Evolutionary conservation across 2,329 filamentous ascomycete species (phyloP), one percentile per base, ranked within the genome.

Genomic region (Exophiala xenobiotica): DNA sequence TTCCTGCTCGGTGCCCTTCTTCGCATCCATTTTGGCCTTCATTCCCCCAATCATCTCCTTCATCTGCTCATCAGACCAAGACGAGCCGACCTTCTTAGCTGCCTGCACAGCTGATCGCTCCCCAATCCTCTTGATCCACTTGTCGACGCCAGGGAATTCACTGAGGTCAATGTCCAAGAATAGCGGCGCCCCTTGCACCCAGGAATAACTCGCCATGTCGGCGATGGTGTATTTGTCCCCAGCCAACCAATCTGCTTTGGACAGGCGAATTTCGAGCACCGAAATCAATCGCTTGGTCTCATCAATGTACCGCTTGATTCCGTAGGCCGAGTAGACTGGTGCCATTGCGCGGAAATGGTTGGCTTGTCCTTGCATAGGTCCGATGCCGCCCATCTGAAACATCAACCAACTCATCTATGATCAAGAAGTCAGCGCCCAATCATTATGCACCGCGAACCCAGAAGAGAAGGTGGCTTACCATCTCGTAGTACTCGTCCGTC

Each of bases 321-420:
- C 73, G 53, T 74, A 76, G 44, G 68, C 62, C 19, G 74, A 74
- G 53, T 73, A 71, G 9, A 61, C 64, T 1, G 66, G 65, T 2
- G 73, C 72, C 38, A 74, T 74, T 45, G 70, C 68, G 51, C 69
- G 68, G 67, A 76, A 77, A 57, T 75, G 72, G 49, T 75, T 75
- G 7, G 73, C 73, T 65, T 76, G 73, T 23, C 73, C 71, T 70
- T 37, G 39, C 19, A 37, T 16, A 14, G 23, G 20, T 18, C 31
- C 72, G 43, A 66, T 39, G 19, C 67, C 69, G 18, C 63, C 65
- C 61, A 74, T 72, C 63, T 75, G 71, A 63, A 72, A 76, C 60
- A 71, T 68, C 6, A 77, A 51, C 74, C 74, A 77, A 42, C 66
- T 67, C 31, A 35, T 35, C 31, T 35, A 16, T 5, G 18, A 3